Base-by-base conservation (phyloP, 306 rosid genomes). In the Sindora glabra region DNA sequence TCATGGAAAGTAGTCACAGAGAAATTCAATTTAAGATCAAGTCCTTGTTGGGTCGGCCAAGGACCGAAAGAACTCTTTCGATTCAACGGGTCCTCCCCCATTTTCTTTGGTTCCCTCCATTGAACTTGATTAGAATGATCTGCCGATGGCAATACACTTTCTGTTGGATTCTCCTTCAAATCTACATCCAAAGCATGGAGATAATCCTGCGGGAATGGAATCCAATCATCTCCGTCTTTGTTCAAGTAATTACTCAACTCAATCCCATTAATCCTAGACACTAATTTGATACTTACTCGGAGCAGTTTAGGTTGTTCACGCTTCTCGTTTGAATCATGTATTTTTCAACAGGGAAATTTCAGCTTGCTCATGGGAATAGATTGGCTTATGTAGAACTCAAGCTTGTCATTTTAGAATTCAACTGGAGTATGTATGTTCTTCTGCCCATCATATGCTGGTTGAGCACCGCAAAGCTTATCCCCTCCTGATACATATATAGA, bases 151-250 rank as follows among this genome's bases (percentile, higher is more conserved):
- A 19, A 84, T 65, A 51, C 99, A 88, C 49, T 84, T 86, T 92
- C 95, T 3, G 78, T 79, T 1, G 99, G 85, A 12, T 80, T 76
- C 70, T 92, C 99, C 74, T 97, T 80, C 66, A 92, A 69, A 60
- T 84, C 88, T 6, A 92, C 95, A 81, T 92, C 99, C 76, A 92
- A 73, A 49, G 99, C 96, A 72, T 92, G 99, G 41, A 92, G 89
- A 71, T 89, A 92, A 67, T 92, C 97, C 74, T 92, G 99, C 24
- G 99, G 99, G 53, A 92, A 75, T 21, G 99, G 99, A 59, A 66
- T 67, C 97, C 97, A 84, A 12, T 86, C 86, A 41, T 89, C 90
- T 33, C 82, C 94, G 33, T 84, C 94, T 56, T 82, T 89, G 77
- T 69, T 76, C 78, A 92, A 64, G 81, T 86, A 92, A 33, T 67